Evolutionary conservation across 2,329 filamentous ascomycete species (phyloP).

Genomic region (Stachybotrys echinatus): DNA sequence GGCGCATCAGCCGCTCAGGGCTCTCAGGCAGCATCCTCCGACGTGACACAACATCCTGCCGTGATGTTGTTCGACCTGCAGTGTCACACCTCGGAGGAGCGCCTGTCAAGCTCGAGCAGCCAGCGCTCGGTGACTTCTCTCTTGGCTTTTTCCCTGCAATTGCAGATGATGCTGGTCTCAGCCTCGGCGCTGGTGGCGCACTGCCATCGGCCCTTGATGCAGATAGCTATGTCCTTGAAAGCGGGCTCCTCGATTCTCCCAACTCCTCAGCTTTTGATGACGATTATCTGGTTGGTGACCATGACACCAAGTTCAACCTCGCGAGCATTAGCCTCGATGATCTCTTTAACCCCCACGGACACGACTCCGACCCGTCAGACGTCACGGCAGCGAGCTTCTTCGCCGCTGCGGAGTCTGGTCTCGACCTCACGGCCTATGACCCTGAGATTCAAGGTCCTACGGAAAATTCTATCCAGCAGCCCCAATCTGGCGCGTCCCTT

Average conservation of each 20-base stretch:
- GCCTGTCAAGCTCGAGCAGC: constrained; percentile 38
- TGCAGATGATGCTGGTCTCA: constrained; percentile 58
- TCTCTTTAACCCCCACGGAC: constrained; percentile 50
- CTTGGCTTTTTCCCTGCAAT: constrained; percentile 44
- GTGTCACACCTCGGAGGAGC: constrained; percentile 92
- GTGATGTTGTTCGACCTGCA: constrained; percentile 99
- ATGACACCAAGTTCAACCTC: constrained; percentile 8
- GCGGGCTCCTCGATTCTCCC: constrained; percentile 70
- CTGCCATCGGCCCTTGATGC: constrained; percentile 62
- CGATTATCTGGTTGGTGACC: constrained; percentile 62
- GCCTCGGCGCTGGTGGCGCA: constrained; percentile 66
- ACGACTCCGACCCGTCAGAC: constrained; percentile 35
- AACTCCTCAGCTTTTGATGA: constrained; percentile 59
- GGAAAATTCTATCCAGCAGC: constrained; percentile 67
- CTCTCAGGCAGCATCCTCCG: constrained; percentile 52
- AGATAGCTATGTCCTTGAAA: constrained; percentile 74
- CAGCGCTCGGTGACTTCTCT: constrained; percentile 31
- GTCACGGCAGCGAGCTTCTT: constrained; percentile 43
- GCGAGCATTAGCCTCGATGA: constrained; percentile 37
- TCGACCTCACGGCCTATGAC: constrained; percentile 49
- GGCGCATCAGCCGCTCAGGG: constrained; percentile 13
- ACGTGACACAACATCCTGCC: constrained; percentile 99
- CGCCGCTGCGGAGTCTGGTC: constrained; percentile 47
- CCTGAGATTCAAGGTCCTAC: constrained; percentile 56
- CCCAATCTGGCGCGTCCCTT: constrained; percentile 69